A percentile compares a stretch with the other conserved stretches of the same genome.
phyloP scores from a whole-genome alignment of 768 basidiomycete genomes.

The Clitopilus passeckerianus region DNA sequence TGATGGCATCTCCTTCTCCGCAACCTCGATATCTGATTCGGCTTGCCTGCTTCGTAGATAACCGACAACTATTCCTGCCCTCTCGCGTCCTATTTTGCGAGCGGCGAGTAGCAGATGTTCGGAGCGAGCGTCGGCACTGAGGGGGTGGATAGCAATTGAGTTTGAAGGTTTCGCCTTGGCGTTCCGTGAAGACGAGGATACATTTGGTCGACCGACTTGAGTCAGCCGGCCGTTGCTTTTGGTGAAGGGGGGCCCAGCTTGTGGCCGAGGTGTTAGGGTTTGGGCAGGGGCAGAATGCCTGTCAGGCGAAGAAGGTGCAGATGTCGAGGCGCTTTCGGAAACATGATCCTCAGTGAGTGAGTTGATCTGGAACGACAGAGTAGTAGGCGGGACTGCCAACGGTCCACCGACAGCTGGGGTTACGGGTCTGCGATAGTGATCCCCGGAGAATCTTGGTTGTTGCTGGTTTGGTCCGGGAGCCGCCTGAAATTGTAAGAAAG shows the following conservation, averaged over 20 bases:
- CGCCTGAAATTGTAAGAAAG: conserved; percentile 16
- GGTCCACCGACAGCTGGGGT: conserved; percentile 9
- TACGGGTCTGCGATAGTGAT: conserved; percentile 18
- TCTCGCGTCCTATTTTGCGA: conserved; percentile 60
- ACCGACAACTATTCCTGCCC: conserved; percentile 53
- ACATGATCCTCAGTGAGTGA: background rate
- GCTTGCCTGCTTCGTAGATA: conserved; percentile 33
- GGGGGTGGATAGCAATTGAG: conserved; percentile 20
- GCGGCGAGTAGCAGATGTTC: conserved; percentile 72
- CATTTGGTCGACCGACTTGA: background rate
- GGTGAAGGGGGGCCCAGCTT: background rate
- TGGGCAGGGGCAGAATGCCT: background rate
- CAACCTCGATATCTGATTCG: conserved; percentile 6
- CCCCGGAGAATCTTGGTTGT: conserved; percentile 11
- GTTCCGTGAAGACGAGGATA: background rate
- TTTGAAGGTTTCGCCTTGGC: conserved; percentile 13
- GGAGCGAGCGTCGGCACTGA: conserved; percentile 59
- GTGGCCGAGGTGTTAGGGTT: conserved; percentile 1
- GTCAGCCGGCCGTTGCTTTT: background rate
- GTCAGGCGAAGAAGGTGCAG: conserved; percentile 2
- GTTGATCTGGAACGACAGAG: conserved; percentile 14
- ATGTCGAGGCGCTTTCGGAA: conserved; percentile 7
- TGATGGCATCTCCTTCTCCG: background rate
- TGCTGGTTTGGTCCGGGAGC: conserved; percentile 8
- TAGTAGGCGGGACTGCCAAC: conserved; percentile 14